Evolutionary conservation across 1,284 basidiomycete species (phyloP).

Genomic region (Ceraceosorus guamensis): DNA sequence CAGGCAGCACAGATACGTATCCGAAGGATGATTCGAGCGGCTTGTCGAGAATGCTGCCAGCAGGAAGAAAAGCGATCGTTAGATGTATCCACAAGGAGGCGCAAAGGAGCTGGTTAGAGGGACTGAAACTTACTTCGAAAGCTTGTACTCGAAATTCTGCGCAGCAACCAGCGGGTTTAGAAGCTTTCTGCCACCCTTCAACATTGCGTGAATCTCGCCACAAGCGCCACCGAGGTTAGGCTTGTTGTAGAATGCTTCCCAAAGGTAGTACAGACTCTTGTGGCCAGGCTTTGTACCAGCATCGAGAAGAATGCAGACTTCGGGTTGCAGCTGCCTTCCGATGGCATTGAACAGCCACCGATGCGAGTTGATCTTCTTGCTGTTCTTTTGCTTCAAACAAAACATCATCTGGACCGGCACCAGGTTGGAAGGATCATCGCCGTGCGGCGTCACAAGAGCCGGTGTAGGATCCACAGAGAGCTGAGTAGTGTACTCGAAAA

Average conservation of each 20-base stretch:
- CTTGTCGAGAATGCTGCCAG: conserved; percentile 58
- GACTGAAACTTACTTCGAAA: conserved; percentile 56
- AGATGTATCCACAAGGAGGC: conserved; percentile 8
- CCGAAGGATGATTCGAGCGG: conserved; percentile 91
- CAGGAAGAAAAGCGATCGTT: conserved; percentile 4
- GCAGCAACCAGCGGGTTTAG: conserved; percentile 57
- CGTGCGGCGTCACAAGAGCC: conserved; percentile 78
- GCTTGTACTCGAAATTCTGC: conserved; percentile 95
- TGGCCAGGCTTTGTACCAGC: conserved; percentile 47
- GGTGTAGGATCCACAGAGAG: conserved; percentile 74
- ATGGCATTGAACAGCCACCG: conserved; percentile 98
- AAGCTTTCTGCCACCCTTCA: conserved; percentile 43
- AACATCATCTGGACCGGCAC: conserved; percentile 93
- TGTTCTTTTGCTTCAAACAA: conserved; percentile 91
- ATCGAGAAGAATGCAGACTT: conserved; percentile 45
- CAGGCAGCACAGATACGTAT: conserved; percentile 81
- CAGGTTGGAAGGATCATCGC: conserved; percentile 70
- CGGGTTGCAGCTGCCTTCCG: conserved; percentile 58
- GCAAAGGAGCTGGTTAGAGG: conserved; percentile 18
- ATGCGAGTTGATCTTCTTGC: conserved; percentile 58
- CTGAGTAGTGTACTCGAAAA: conserved; percentile 64
- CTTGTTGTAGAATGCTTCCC: conserved; percentile 48
- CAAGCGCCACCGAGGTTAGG: conserved; percentile 45
- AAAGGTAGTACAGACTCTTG: conserved; percentile 44
- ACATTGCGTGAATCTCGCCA: conserved; percentile 48